A percentile compares a stretch with the other conserved stretches of the same genome.
Evolutionary conservation across 108 stramenopile species (phyloP).

Genomic region (Cyclostephanos tholiformis): DNA sequence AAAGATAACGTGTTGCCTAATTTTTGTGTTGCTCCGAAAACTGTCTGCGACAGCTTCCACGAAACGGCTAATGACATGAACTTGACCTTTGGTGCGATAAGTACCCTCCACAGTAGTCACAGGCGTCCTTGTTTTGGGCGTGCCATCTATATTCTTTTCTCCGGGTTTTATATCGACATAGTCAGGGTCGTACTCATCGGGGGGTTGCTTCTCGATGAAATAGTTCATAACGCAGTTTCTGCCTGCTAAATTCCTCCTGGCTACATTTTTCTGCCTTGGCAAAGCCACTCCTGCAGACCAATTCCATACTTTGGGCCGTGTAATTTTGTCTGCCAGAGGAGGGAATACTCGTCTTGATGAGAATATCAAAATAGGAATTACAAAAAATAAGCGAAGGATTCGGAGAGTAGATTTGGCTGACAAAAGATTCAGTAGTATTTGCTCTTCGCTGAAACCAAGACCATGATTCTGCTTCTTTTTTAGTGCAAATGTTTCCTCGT

Average conservation of each 20-base stretch:
- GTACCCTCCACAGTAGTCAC: conserved; percentile 48
- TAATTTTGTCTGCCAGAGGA: conserved; percentile 25
- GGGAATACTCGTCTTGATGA: conserved; percentile 22
- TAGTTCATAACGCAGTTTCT: conserved; percentile 65
- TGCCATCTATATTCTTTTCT: conserved; percentile 35
- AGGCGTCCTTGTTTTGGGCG: conserved; percentile 21
- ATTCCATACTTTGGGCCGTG: conserved; percentile 33
- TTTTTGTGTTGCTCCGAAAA: conserved; percentile 47
- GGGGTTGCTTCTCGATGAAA: conserved; percentile 60
- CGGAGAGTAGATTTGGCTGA: conserved; percentile 42
- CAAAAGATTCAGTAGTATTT: conserved; percentile 26
- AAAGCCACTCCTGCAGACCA: conserved; percentile 39
- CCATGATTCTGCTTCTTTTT: conserved; percentile 9
- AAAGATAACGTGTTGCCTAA: conserved; percentile 57
- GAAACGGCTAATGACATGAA: conserved; percentile 55
- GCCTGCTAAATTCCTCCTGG: conserved; percentile 38
- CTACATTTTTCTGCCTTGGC: conserved; percentile 12
- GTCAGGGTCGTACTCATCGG: conserved; percentile 62
- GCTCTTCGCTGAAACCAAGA: conserved; percentile 21
- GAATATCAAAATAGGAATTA: conserved; percentile 23
- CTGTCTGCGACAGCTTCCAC: conserved; percentile 57
- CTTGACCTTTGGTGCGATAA: conserved; percentile 61
- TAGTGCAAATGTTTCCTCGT: conserved; percentile 15
- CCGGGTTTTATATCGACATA: conserved; percentile 47
- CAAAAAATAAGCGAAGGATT: conserved; percentile 34